phyloP scores from a whole-genome alignment of 805 yeast genomes.

The Kodamaea jinghongensis region DNA sequence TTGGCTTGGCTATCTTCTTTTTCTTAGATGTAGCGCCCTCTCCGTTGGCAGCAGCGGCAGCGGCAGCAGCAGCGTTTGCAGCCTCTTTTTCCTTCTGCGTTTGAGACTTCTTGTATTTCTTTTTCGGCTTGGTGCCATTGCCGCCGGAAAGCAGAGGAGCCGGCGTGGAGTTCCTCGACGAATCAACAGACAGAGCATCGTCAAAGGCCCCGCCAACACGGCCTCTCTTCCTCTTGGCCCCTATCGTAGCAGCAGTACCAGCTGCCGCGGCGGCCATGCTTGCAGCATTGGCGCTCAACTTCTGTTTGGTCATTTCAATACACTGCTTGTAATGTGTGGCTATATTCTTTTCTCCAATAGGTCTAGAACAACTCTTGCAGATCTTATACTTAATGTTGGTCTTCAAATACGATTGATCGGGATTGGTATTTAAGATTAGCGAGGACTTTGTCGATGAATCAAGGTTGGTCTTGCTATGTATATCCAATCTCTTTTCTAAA shows the following conservation, averaged over 20 bases:
- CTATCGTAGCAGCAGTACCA: slow-evolving; percentile 12
- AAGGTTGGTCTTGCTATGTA: slow-evolving; percentile 22
- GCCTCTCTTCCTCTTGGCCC: slow-evolving; percentile 29
- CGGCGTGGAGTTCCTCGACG: slow-evolving; percentile 39
- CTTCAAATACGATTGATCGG: slow-evolving; percentile 29
- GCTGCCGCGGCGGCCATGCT: slow-evolving; percentile 16
- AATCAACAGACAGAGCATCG: slow-evolving; percentile 39
- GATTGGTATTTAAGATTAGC: slow-evolving; percentile 20
- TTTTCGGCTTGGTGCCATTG: slow-evolving; percentile 32
- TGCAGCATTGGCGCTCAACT: slow-evolving; percentile 15
- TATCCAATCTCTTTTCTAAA: slow-evolving; percentile 37
- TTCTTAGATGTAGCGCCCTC: slow-evolving; percentile 19
- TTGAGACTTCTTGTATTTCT: slow-evolving; percentile 43
- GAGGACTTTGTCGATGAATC: slow-evolving; percentile 19
- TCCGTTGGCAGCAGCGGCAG: slow-evolving; percentile 34
- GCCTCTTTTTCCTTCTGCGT: slow-evolving; percentile 46
- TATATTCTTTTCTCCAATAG: slow-evolving; percentile 37
- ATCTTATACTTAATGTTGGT: slow-evolving; percentile 36
- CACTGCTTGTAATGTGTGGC: slow-evolving; percentile 34
- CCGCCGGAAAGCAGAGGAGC: slow-evolving; percentile 26
- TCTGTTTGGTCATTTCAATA: slow-evolving; percentile 35
- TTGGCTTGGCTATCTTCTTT: slow-evolving; percentile 34
- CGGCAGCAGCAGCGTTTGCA: slow-evolving; percentile 46
- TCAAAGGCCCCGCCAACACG: slow-evolving; percentile 24
- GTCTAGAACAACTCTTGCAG: slow-evolving; percentile 39